Evolutionary conservation across 192 early-diverging fungal species (phyloP), one percentile per base, ranked within the genome.

Genomic region (Coemansia sp.): DNA sequence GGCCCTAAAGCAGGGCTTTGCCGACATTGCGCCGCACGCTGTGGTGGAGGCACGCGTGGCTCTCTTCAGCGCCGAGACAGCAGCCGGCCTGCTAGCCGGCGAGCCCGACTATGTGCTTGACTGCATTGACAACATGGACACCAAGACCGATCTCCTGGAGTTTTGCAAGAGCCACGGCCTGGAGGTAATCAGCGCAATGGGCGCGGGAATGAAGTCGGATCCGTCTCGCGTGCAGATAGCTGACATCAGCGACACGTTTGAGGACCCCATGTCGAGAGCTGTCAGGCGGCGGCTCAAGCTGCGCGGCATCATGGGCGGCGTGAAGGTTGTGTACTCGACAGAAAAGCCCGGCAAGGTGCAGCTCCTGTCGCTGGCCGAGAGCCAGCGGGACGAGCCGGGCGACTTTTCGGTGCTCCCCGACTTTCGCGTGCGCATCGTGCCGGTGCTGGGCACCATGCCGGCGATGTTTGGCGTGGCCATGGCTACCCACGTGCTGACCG

Each of bases 121-220:
- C 63, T 95, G 94, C 60, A 96, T 97, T 69, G 97, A 98, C 74
- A 95, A 99, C 69, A 91, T 99, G 68, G 86, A 94, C 43, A 99
- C 95, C 11, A 99, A 99, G 73, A 53, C 95, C 60, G 91, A 91
- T 18, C 77, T 99, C 60, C 86, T 99, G 48, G 84, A 87, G 23
- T 96, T 92, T 73, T 99, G 97, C 76, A 82, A 87, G 28, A 83
- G 90, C 24, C 66, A 91, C 65, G 80, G 86, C 2, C 67, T 97
- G 14, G 82, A 73, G 26, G 90, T 99, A 21, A 93, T 99, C 31
- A 91, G 91, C 46, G 93, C 95, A 16, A 99, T 97, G 95, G 97
- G 95, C 2, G 92, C 95, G 3, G 95, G 97, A n/a, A 94, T 93
- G 42, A 99, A 99, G 73, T 86, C 93, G 1, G 95, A 99, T 74